Evolutionary conservation across 2,329 filamentous ascomycete species (phyloP), one percentile per base, ranked within the genome.

Genomic region (Achaetomium macrosporum): DNA sequence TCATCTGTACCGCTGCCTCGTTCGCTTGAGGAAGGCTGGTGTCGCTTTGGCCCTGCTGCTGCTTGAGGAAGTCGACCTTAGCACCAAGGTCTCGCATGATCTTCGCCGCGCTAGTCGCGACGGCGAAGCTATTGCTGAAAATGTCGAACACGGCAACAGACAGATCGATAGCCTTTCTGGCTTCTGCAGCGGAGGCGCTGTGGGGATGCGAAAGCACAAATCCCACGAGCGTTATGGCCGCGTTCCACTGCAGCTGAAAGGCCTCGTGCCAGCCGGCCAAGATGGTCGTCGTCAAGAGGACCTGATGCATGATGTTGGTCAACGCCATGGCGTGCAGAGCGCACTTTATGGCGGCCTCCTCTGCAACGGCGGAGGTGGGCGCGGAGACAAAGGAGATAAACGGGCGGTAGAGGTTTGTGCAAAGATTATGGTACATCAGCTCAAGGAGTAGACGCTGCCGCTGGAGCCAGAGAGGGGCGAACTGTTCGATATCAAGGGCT

Each of bases 221-320:
- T 6, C 71, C 73, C 9, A 74, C 52, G 2, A 74, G 61, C 2
- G 69, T 66, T 16, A 75, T 56, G 1, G 68, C 61, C 0, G 71
- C 69, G 55, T 73, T 69, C 69, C 71, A 75, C 57, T 73, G 71
- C 63, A 66, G 73, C 35, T 71, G 67, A 42, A 72, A 74, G 1
- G 63, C 64, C 51, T 71, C 67, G 53, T 69, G 63, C 67, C 67
- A 71, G n/a, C 70, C 68, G 12, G 55, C 56, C 7, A 73, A 51
- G 15, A 72, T 57, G 1, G 63, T 60, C 1, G 69, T 69, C 6
- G 58, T 50, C 1, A 55, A 55, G 15, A 70, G 59, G 1, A 65
- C 59, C 49, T 73, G 68, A 36, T 71, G 65, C 36, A 67, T 65
- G 16, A 73, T 71, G 10, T 61, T 59, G 0, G 70, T 71, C 11